Base-by-base conservation (phyloP, 768 basidiomycete species). In the Boletales sp. region DNA sequence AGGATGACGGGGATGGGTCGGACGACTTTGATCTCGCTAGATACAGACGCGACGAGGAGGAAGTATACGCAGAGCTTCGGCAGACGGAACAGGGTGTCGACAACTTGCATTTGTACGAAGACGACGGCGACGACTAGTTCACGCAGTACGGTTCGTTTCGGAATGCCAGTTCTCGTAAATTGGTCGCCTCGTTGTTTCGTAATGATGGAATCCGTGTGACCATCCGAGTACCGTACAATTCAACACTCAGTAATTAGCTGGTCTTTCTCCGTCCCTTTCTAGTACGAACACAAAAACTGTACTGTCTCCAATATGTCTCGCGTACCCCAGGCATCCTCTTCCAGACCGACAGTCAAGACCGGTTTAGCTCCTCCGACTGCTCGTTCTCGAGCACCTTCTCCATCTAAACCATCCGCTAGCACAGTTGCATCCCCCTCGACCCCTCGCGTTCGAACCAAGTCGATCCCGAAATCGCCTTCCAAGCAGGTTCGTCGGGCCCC, bases 11-110 rank as follows among this genome's bases (percentile, higher is more conserved):
- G 18, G 66, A 65, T 14, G 67, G 24, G 18, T 69, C 69, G 18
- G 83, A 83, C 42, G 68, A 70, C 32, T 84, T 82, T 71, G 83
- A 85, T 68, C 68, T 85, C 38, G 59, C 69, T 24, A 74, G 78
- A 57, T 89, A 86, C 68, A 77, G 85, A 56, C 74, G 64, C 36
- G 59, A 66, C 34, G 64, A 65, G 17, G 66, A 66, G 48, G 63
- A 67, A 12, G 47, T 55, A 19, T 65, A 67, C 38, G 52, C 61
- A 8, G 65, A 67, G 31, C 40, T 65, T 41, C 57, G 63, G 40
- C 44, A 51, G 40, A 44, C 52, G 43, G 67, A 61, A 13, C 52
- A 54, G 35, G 53, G 21, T 4, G 14, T 60, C 41, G 31, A 18
- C 44, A 17, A 55, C 35, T 29, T 64, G 38, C 55, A 47, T 46